Conservation (phyloP, 805 yeast genomes). For the Lachancea thermotolerans region DNA sequence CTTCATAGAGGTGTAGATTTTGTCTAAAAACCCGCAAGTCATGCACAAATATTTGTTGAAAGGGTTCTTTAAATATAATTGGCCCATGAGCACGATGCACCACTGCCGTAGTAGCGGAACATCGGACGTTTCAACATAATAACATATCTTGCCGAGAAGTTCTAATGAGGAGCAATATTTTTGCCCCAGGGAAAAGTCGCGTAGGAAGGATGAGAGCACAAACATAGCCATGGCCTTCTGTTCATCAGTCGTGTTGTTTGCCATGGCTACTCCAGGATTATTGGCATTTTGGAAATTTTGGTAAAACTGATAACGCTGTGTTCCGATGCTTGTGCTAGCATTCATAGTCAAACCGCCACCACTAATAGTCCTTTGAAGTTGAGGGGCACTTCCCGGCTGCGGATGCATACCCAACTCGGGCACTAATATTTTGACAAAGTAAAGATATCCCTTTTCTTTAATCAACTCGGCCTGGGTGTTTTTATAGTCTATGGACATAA, state of each 20-base stretch:
- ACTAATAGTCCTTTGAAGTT: conserved; percentile 11
- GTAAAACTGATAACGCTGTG: conserved; percentile 16
- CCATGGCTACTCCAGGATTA: conserved; percentile 6
- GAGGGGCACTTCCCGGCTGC: conserved; percentile 5
- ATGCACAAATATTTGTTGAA: conserved; percentile 69
- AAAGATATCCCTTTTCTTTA: conserved; percentile 84
- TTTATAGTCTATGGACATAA: conserved; percentile 89
- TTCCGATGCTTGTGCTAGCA: conserved; percentile 13
- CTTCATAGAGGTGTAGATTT: conserved; percentile 48
- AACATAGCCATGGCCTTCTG: conserved; percentile 96
- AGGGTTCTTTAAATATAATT: conserved; percentile 62
- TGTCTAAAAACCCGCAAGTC: conserved; percentile 53
- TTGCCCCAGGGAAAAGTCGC: conserved; percentile 76
- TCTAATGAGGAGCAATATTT: conserved; percentile 70
- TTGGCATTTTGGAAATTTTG: conserved; percentile 8
- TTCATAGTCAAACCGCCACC: conserved; percentile 21
- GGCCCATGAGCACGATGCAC: conserved; percentile 76
- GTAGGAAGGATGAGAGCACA: conserved; percentile 75
- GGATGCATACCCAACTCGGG: conserved; percentile 30
- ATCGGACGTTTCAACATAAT: conserved; percentile 64
- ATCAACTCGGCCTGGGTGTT: conserved; percentile 88
- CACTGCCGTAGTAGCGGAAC: conserved; percentile 87
- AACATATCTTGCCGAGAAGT: conserved; percentile 57
- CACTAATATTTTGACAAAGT: conserved; percentile 74
- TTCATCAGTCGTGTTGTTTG: conserved; percentile 51